Conservation (phyloP, 805 yeast genomes). For the Myxozyma udenii region DNA sequence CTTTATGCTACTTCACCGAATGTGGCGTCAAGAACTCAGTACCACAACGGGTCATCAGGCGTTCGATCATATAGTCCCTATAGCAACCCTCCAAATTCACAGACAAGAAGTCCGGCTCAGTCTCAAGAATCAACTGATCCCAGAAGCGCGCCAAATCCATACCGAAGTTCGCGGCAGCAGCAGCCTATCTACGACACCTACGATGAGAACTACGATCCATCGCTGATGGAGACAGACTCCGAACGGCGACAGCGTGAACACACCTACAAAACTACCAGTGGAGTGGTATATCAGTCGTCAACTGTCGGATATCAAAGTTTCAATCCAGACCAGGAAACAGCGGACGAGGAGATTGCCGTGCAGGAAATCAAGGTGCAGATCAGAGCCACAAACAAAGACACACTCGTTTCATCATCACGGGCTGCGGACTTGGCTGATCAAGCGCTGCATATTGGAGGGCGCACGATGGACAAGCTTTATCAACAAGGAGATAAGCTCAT, state of each 20-base stretch:
- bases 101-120: too few relatives aligned
- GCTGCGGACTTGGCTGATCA: slow-evolving; percentile 1
- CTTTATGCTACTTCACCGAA: too few relatives aligned
- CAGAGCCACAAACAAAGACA: slow-evolving; percentile 2
- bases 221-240: slow-evolving; percentile 21
- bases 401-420: background rate
- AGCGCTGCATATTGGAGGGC: slow-evolving; percentile 4
- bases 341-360: slow-evolving; percentile 6
- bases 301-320: background rate
- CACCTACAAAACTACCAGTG: background rate
- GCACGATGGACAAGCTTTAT: background rate
- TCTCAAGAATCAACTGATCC: too few relatives aligned
- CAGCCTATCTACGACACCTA: too few relatives aligned
- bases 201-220: slow-evolving; percentile 13
- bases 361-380: slow-evolving; percentile 1
- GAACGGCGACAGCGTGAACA: slow-evolving; percentile 5
- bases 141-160: too few relatives aligned
- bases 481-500: slow-evolving; percentile 5
- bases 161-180: too few relatives aligned
- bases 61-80: too few relatives aligned
- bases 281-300: too few relatives aligned
- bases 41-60: too few relatives aligned
- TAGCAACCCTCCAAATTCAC: too few relatives aligned
- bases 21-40: too few relatives aligned
- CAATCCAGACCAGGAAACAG: background rate